Base-by-base conservation (phyloP, 1,139 yeast species). In the Taiozyma sp. region DNA sequence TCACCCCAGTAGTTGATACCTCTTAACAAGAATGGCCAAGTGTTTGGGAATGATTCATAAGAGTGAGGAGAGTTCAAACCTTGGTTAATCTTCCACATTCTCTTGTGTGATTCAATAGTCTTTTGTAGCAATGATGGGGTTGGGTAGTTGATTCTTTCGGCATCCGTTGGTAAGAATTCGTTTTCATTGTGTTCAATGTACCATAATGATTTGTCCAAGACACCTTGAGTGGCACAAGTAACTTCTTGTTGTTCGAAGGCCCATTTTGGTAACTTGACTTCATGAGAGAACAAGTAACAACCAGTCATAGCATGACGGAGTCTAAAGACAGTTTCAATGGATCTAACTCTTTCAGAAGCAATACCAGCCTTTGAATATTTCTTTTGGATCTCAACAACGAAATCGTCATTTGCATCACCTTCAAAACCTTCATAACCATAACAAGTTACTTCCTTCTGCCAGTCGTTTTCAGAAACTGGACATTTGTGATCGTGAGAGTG, bases 201-300 rank as follows among this genome's bases (percentile, higher is more conserved):
- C 97, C 98, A 95, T 59, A 86, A 73, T 48, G 91, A 79, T 68
- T 88, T 82, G 43, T 83, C 80, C 60, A 83, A 72, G 54, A 80
- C 78, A 66, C 97, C 98, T 63, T 83, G 89, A 48, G 81, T 75
- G 48, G 97, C 95, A 70, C 97, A 82, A 12, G 97, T 84, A 47
- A 95, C 99, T 74, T 93, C 99, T 70, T 90, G 97, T 73, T 95
- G 99, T 61, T 87, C 95, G 64, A 87, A 91, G 4, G 93, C 99
- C 97, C 98, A 93, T 53, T 84, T 85, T 53, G 99, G 99, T 60
- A 93, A 80, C 70, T 88, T 89, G 48, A 82, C 85, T 56, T 81
- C 83, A 66, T 89, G 91, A 29, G 98, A 89, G 70, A 92, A 93
- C 63, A 95, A 75, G 65, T 87, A 85, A 71, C 96, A 83, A 49